Evolutionary conservation across 2,329 filamentous ascomycete genomes (phyloP), one percentile per base, ranked within the genome.

Genomic region (Cadophora sp.): DNA sequence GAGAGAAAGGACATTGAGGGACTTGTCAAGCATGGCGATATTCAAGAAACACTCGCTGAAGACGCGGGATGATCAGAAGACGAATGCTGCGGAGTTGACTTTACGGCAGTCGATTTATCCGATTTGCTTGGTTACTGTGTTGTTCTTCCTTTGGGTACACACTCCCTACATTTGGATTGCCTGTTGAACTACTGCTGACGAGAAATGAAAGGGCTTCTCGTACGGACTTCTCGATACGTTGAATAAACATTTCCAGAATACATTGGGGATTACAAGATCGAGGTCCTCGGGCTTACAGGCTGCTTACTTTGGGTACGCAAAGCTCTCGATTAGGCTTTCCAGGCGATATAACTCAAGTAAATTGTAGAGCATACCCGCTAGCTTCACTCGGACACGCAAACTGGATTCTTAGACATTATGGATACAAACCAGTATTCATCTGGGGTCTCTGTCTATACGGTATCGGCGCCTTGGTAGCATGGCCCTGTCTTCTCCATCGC

Each of bases 151-250:
- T 24, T 89, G 87, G 87, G 85, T 81, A 76, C 51, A 85, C 30
- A 87, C 86, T 76, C 81, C 80, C 24, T 20, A 73, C 84, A 18
- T 11, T 41, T 27, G 6, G 30, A 59, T 14, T 18, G 11, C 8
- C 4, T 22, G 27, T 16, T 27, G 14, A 6, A 18, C 30, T 41
- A 22, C 4, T 6, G 8, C 45, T 66, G 14, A 59, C 45, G 24
- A 45, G 8, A n/a, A 20, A 30, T 9, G 45, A 9, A 94, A 93
- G 93, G 94, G 94, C 0, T 90, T 96, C 66, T 93, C 93, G 0
- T 97, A 97, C 72, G 94, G 94, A 0, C 84, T 97, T 3, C 83
- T 97, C 6, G 92, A 95, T 75, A 91, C 90, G 0, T 84, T 97
- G 43, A 97, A 97, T 76, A 85, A 85, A 24, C 89, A 88, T 27